Conservation (phyloP, 306 rosid species). For the Cicer arietinum region DNA sequence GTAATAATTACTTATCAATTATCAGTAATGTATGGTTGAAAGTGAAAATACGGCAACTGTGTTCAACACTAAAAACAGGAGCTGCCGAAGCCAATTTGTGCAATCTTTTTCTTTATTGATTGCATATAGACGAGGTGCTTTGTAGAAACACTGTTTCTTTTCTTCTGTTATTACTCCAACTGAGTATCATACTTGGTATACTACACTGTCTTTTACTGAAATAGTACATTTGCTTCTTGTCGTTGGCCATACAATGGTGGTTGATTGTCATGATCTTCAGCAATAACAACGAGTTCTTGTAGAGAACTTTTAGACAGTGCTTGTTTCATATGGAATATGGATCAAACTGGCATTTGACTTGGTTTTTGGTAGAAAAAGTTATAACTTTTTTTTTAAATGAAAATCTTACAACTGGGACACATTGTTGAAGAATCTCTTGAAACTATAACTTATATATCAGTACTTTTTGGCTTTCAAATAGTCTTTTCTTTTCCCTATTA, state of each 20-base stretch:
- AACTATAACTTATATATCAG: background rate
- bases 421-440: conserved; percentile 8
- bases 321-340: conserved; percentile 36
- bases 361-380: background rate
- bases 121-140: conserved; percentile 12
- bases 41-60: background rate
- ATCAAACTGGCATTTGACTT: conserved; percentile 27
- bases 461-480: conserved; percentile 20
- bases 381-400: conserved; percentile 1
- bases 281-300: background rate
- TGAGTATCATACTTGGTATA: background rate
- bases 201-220: background rate
- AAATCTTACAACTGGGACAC: conserved; percentile 5
- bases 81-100: background rate
- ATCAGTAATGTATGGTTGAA: background rate
- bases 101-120: background rate
- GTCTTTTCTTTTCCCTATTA: conserved; percentile 25
- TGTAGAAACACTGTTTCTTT: background rate
- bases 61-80: background rate
- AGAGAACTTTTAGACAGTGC: background rate
- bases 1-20: background rate
- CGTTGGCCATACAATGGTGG: background rate
- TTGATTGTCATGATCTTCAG: conserved; percentile 10
- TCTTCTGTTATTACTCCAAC: background rate
- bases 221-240: conserved; percentile 27